These are phyloP conservation scores for Picochlorum sp. DNA, from an alignment of 139 green algal species.

Conservation along the genomic window DNA sequence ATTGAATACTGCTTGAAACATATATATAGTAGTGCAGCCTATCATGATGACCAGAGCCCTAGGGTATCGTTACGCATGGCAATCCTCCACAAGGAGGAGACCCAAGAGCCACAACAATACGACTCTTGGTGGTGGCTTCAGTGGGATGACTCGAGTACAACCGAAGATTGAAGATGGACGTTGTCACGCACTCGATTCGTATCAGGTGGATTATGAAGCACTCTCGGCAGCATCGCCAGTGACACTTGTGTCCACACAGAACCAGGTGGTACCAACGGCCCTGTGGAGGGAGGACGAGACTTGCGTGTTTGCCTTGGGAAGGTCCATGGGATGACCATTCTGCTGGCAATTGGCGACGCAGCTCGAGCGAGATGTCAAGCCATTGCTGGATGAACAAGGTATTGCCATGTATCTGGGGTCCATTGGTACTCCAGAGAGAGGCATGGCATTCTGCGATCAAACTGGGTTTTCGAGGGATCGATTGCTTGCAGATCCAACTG, in stretches of 20 bases:
- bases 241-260: conserved; percentile 30
- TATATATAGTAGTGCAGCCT: too few relatives aligned
- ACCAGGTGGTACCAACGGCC: conserved; percentile 30
- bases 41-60: too few relatives aligned
- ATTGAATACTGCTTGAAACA: too few relatives aligned
- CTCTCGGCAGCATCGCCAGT: conserved; percentile 10
- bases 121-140: too few relatives aligned
- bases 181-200: neutral
- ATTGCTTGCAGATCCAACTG: conserved; percentile 74
- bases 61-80: too few relatives aligned
- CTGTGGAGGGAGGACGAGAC: conserved; percentile 52
- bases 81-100: too few relatives aligned
- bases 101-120: too few relatives aligned
- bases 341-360: conserved; percentile 72
- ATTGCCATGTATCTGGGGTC: conserved; percentile 65
- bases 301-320: conserved; percentile 49
- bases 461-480: conserved; percentile 59
- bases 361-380: conserved; percentile 64
- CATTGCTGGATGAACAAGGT: conserved; percentile 44
- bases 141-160: too few relatives aligned
- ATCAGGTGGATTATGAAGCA: neutral
- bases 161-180: too few relatives aligned
- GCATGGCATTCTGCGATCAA: conserved; percentile 56
- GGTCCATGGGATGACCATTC: conserved; percentile 73
- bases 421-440: conserved; percentile 62